A percentile compares a stretch with the other conserved stretches of the same genome.
Conservation (phyloP, 2,329 filamentous ascomycete species). For the Aspergillus sp. region DNA sequence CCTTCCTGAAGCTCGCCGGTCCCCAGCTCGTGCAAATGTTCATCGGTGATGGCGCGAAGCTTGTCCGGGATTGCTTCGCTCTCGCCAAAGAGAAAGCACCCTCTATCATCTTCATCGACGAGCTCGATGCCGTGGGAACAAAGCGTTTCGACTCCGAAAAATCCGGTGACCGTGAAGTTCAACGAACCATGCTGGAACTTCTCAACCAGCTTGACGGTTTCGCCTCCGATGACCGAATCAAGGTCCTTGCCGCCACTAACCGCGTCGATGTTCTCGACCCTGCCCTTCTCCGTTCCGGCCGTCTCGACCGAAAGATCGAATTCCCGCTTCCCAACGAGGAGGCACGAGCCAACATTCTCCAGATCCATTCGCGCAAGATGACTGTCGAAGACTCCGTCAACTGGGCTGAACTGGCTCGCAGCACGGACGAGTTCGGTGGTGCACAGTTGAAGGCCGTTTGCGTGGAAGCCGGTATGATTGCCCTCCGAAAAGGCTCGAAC, state of each 20-base stretch:
- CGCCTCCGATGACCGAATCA: conserved; percentile 93
- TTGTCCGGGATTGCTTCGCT: conserved; percentile 96
- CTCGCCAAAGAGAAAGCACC: conserved; percentile 98
- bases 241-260: conserved; percentile 93
- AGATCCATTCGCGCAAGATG: conserved; percentile 98
- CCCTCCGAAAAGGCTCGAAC: conserved; percentile 85
- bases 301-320: conserved; percentile 95
- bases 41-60: conserved; percentile 96
- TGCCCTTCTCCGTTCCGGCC: conserved; percentile 84
- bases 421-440: conserved; percentile 97
- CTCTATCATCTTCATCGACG: conserved; percentile 99
- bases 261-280: conserved; percentile 92
- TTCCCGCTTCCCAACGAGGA: conserved; percentile 98
- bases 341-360: conserved; percentile 91
- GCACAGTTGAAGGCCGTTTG: conserved; percentile 98
- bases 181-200: conserved; percentile 97
- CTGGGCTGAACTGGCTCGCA: conserved; percentile 92
- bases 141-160: conserved; percentile 99
- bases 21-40: conserved; percentile 99
- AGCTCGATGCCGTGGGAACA: conserved; percentile 95
- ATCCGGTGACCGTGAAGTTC: conserved; percentile 94
- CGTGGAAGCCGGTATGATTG: conserved; percentile 99
- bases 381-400: conserved; percentile 90
- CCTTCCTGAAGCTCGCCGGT: conserved; percentile 96
- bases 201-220: conserved; percentile 98